Conservation (phyloP, 2,329 filamentous ascomycete species). For the Ascochyta koolunga region DNA sequence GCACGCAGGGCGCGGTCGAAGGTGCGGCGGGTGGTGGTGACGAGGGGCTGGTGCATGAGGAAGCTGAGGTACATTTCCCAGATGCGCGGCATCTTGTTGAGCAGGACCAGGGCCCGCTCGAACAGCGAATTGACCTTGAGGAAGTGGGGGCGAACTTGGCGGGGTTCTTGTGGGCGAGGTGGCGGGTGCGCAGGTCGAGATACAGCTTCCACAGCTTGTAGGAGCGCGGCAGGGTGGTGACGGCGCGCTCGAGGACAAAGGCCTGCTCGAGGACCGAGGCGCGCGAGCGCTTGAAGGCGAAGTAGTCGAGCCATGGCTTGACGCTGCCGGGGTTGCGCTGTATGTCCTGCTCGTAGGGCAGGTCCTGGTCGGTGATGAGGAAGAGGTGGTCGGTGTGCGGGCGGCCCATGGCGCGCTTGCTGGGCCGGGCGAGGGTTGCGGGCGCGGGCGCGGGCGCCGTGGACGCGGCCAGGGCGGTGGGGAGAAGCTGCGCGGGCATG, state of each 20-base stretch:
- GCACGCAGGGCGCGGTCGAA: conserved; percentile 94
- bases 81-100: conserved; percentile 98
- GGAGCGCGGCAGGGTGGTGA: conserved; percentile 84
- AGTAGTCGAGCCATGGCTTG: conserved; percentile 95
- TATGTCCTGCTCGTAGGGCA: conserved; percentile 95
- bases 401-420: conserved; percentile 46
- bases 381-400: conserved; percentile 46
- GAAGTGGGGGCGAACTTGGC: conserved; percentile 81
- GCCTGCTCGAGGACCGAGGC: conserved; percentile 86
- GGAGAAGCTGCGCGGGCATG: conserved; percentile 54
- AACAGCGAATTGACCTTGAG: conserved; percentile 94
- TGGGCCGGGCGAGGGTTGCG: conserved; percentile 38
- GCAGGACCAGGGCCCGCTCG: conserved; percentile 85
- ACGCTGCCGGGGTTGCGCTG: conserved; percentile 82
- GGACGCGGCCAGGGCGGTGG: conserved; percentile 42
- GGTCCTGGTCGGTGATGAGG: conserved; percentile 79
- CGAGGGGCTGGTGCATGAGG: conserved; percentile 85
- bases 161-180: conserved; percentile 82
- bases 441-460: background rate
- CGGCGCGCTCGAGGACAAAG: conserved; percentile 87
- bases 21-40: conserved; percentile 82
- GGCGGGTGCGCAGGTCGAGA: conserved; percentile 80
- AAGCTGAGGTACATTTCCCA: conserved; percentile 98
- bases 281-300: conserved; percentile 87
- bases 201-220: conserved; percentile 99